A percentile compares a stretch with the other conserved stretches of the same genome.
Evolutionary conservation across 2,329 filamentous ascomycete genomes (phyloP).

Genomic region (Phoma sp.): DNA sequence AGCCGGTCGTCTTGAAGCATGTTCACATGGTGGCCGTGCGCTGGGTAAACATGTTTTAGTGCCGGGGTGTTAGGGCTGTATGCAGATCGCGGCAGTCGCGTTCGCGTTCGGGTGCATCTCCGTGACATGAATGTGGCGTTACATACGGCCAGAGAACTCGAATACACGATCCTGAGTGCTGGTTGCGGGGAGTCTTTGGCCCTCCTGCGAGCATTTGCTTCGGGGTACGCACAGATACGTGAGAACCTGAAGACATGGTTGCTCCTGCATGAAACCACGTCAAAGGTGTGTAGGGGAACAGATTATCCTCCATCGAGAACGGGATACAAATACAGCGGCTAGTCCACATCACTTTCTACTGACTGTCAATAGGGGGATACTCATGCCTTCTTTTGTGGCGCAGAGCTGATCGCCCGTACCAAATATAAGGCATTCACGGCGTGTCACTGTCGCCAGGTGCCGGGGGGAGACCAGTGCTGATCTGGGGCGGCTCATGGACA

Average conservation of each 20-base stretch:
- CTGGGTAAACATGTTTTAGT: neutral
- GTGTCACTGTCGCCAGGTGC: slow-evolving; percentile 8
- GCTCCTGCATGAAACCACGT: neutral
- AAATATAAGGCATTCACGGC: neutral
- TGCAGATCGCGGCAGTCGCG: neutral
- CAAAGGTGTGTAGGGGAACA: neutral
- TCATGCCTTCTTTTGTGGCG: neutral
- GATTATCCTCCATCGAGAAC: neutral
- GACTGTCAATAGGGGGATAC: neutral
- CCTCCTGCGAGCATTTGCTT: neutral
- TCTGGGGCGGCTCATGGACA: neutral
- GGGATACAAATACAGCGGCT: neutral
- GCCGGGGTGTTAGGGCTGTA: neutral
- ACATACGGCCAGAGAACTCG: neutral
- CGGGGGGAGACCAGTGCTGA: neutral
- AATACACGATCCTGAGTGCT: neutral
- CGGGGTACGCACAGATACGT: neutral
- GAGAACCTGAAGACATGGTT: neutral
- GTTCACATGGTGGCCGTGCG: neutral
- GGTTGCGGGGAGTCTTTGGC: neutral
- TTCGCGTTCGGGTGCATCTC: neutral
- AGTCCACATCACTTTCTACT: neutral
- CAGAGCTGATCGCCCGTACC: neutral
- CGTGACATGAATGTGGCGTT: neutral
- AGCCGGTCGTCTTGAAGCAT: neutral